Evolutionary conservation across 2,329 filamentous ascomycete species (phyloP).

Genomic region (Madurella mycetomatis): DNA sequence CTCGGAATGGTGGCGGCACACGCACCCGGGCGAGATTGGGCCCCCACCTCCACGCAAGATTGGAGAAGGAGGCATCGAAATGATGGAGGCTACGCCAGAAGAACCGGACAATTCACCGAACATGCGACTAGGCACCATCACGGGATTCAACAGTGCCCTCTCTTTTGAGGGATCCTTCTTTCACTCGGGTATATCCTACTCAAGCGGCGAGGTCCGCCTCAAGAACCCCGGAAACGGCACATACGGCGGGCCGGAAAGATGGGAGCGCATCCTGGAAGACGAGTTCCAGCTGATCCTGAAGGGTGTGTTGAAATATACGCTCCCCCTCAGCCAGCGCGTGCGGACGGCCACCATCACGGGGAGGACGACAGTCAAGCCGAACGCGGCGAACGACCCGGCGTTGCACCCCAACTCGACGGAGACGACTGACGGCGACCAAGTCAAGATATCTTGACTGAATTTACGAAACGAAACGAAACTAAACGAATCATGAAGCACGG

Average conservation of each 20-base stretch:
- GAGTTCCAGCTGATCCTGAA: constrained; percentile 91
- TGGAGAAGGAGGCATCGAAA: not conserved
- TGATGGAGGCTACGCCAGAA: constrained; percentile 43
- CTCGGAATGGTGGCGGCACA: constrained; percentile 54
- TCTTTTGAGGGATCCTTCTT: constrained; percentile 89
- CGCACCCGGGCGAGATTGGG: constrained; percentile 31
- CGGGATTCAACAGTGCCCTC: constrained; percentile 79
- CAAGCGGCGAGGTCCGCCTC: constrained; percentile 79
- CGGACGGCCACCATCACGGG: constrained; percentile 58
- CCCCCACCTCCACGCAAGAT: constrained; percentile 7
- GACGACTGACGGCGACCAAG: constrained; percentile 3
- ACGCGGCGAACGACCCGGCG: constrained; percentile 51
- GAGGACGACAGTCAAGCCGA: constrained; percentile 57
- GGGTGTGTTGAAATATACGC: constrained; percentile 79
- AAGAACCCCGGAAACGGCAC: constrained; percentile 83
- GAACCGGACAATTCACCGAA: constrained; percentile 61
- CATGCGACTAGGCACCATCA: constrained; percentile 86
- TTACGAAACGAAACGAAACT: not conserved
- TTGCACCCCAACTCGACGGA: constrained; percentile 38
- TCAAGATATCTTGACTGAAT: constrained; percentile 14
- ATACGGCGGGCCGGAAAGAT: constrained; percentile 76
- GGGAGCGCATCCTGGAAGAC: constrained; percentile 86
- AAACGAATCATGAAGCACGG: constrained; percentile 1
- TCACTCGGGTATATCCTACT: constrained; percentile 65
- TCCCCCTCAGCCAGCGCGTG: constrained; percentile 57